Percentiles rank a stretch among this genome's conserved stretches.
Conservation (phyloP, 805 yeast genomes). For the Pichia cabralensis region DNA sequence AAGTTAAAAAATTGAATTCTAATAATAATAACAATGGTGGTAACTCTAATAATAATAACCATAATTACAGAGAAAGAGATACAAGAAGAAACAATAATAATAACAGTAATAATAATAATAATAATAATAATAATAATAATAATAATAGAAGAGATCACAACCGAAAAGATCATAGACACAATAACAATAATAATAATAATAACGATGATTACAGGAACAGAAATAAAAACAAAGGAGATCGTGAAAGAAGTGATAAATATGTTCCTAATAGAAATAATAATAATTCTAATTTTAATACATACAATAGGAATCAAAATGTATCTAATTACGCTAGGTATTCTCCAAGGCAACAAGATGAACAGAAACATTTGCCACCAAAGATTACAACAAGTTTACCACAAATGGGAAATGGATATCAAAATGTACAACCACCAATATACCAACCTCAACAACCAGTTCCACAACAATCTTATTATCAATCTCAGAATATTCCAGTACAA, state of each 20-base stretch:
- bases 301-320: slow-evolving; percentile 3
- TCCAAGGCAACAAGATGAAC: slow-evolving; percentile 8
- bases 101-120: slow-evolving; percentile 5
- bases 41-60: not conserved
- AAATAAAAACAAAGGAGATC: too few relatives aligned
- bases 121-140: too few relatives aligned
- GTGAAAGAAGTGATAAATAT: too few relatives aligned
- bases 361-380: slow-evolving; percentile 8
- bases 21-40: not conserved
- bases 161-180: too few relatives aligned
- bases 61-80: slow-evolving; percentile 6
- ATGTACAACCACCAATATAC: slow-evolving; percentile 3
- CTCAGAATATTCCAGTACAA: too few relatives aligned
- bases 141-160: too few relatives aligned
- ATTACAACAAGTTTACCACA: slow-evolving; percentile 7
- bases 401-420: not conserved
- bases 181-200: too few relatives aligned
- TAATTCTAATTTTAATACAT: slow-evolving; percentile 3
- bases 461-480: not conserved
- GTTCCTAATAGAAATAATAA: too few relatives aligned
- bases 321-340: slow-evolving; percentile 2
- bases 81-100: slow-evolving; percentile 5
- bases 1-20: slow-evolving; percentile 26
- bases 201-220: too few relatives aligned
- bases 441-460: not conserved